phyloP scores from a whole-genome alignment of 371 early-diverging fungal genomes.

The Apophysomyces trapeziformis region DNA sequence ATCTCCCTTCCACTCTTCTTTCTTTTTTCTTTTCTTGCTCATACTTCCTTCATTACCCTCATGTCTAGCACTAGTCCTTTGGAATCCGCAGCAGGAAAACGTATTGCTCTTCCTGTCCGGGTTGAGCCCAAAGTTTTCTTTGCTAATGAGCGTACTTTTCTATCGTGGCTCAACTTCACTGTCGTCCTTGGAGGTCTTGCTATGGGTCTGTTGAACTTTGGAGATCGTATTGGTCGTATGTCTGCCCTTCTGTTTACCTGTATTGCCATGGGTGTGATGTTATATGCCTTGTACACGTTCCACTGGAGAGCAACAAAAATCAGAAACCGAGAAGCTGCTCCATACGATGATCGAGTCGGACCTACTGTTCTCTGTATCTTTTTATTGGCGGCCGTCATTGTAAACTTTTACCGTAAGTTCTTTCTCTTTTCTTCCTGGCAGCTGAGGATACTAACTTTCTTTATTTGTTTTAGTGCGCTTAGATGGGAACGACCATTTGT shows the following conservation, averaged over 20 bases:
- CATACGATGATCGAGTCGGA: conserved; percentile 63
- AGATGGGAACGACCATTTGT: background rate
- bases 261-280: conserved; percentile 71
- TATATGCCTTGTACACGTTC: conserved; percentile 80
- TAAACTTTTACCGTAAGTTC: conserved; percentile 87
- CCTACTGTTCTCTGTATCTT: conserved; percentile 60
- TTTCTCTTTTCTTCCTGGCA: too few relatives aligned
- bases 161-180: conserved; percentile 81
- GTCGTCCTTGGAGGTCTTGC: conserved; percentile 74
- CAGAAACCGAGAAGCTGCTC: conserved; percentile 55
- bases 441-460: background rate
- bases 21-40: background rate
- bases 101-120: conserved; percentile 81
- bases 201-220: conserved; percentile 80
- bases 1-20: conserved; percentile 2
- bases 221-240: conserved; percentile 67
- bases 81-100: conserved; percentile 40
- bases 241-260: conserved; percentile 78
- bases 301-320: conserved; percentile 82
- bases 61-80: conserved; percentile 19
- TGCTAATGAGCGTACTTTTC: conserved; percentile 97
- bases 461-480: conserved; percentile 1
- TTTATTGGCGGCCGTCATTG: conserved; percentile 68
- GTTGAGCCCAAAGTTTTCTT: conserved; percentile 98
- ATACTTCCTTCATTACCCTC: conserved; percentile 13